phyloP scores from a whole-genome alignment of 176 grass and related monocot species.

The Bolboschoenus planiculmis region DNA sequence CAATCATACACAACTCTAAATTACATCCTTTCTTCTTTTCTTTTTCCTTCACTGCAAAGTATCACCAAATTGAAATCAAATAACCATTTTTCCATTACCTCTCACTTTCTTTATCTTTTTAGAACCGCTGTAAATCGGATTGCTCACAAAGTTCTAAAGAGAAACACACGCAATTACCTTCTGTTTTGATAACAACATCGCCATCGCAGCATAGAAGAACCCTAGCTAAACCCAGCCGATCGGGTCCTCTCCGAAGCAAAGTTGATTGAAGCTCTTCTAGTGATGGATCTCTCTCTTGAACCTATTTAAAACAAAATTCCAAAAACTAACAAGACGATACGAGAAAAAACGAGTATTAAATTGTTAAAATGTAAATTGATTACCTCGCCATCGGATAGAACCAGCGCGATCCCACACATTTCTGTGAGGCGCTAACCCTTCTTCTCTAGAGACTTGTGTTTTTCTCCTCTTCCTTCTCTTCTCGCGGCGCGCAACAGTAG shows the following conservation, averaged over 20 bases:
- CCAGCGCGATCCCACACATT: conserved; percentile 76
- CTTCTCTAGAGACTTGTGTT: too few relatives aligned
- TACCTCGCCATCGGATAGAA: conserved; percentile 44
- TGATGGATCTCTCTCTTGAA: conserved; percentile 30
- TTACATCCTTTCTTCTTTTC: background rate
- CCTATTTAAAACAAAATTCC: background rate
- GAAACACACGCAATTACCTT: conserved; percentile 17
- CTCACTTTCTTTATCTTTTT: background rate
- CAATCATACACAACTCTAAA: conserved; percentile 50
- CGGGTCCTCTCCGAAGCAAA: conserved; percentile 52
- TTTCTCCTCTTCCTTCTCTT: too few relatives aligned
- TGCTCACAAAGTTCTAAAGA: background rate
- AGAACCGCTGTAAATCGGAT: background rate
- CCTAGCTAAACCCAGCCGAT: conserved; percentile 45
- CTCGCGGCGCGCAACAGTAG: too few relatives aligned
- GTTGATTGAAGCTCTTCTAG: conserved; percentile 57
- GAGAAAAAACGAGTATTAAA: background rate
- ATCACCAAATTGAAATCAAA: background rate
- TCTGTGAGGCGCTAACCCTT: background rate
- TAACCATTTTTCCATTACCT: background rate
- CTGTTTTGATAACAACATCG: background rate
- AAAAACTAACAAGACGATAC: background rate
- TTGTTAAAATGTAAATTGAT: conserved; percentile 21
- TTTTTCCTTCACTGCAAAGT: background rate
- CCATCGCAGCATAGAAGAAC: conserved; percentile 29